phyloP scores from a whole-genome alignment of 2,329 filamentous ascomycete species.

The Elsinoe arachidis region DNA sequence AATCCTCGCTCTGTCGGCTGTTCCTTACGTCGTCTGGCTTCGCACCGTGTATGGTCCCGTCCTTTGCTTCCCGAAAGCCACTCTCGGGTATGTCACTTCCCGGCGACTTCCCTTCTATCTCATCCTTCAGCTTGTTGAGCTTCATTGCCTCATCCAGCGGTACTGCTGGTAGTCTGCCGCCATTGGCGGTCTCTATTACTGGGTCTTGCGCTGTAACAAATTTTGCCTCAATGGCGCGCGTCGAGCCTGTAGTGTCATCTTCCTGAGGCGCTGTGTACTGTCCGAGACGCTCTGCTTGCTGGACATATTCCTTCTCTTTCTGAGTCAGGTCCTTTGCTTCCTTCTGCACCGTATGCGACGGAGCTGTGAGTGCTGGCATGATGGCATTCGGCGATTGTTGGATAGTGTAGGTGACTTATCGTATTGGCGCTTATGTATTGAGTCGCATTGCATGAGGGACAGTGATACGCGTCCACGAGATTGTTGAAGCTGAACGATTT shows the following conservation, averaged over 20 bases:
- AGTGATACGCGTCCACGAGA: not conserved
- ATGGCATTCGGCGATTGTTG: not conserved
- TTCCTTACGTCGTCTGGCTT: constrained; percentile 28
- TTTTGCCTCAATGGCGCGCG: constrained; percentile 52
- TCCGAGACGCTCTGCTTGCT: constrained; percentile 47
- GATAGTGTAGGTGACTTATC: not conserved
- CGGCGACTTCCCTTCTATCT: constrained; percentile 35
- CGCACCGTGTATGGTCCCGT: constrained; percentile 33
- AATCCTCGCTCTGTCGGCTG: constrained; percentile 38
- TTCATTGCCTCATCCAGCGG: constrained; percentile 62
- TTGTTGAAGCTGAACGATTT: not conserved
- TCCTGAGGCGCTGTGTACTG: constrained; percentile 34
- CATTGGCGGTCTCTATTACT: constrained; percentile 60
- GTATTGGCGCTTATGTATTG: not conserved
- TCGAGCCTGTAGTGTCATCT: constrained; percentile 34
- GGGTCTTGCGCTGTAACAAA: constrained; percentile 61
- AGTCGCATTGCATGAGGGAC: not conserved
- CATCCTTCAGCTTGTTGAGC: constrained; percentile 55
- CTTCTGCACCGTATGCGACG: constrained; percentile 10
- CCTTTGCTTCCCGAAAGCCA: constrained; percentile 33
- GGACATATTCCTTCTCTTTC: constrained; percentile 44
- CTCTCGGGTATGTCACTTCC: constrained; percentile 23
- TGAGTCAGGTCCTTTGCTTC: constrained; percentile 31
- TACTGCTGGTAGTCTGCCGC: constrained; percentile 57
- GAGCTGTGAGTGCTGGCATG: constrained; percentile 6